Base-by-base conservation (phyloP, 148 eudicot genomes). In the Euryodendron excelsum region DNA sequence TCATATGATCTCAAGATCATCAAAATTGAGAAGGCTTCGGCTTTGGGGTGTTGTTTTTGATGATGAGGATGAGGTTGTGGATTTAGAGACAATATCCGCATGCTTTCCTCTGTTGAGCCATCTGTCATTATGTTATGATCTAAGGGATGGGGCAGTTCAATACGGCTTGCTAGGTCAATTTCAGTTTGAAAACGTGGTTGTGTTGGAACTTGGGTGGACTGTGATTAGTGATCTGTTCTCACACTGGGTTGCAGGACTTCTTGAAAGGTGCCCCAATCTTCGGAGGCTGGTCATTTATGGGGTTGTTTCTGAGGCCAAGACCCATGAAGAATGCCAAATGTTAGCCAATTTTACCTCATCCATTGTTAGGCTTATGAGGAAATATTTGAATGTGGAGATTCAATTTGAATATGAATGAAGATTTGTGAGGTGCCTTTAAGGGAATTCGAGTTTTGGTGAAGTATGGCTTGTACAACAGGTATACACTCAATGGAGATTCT, bases 21-120 rank as follows among this genome's bases (percentile, higher is more conserved):
- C 94, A 7, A 93, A 88, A 75, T 84, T 95, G 87, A 91, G 81
- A 82, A 83, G 81, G 67, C 97, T 95, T 55, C 83, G 92, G 74
- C 91, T 95, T 21, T 90, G 97, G 94, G 91, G 89, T 70, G 93
- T 96, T 74, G 91, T 90, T 69, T 90, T 91, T 84, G 99, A 91
- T 50, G 94, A 93, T 13, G 92, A 93, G 41, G 91, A 93, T 62
- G 98, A 93, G 86, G 76, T 89, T 74, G 93, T 96, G 23, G 99
- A 95, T 79, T 79, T 95, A 75, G 98, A 91, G 79, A 86, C 91
- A 31, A 79, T 93, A 69, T 91, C 96, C 53, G 72, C 79, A 11
- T 87, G 99, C 80, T 93, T 95, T 75, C 97, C 96, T 23, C 53
- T 75, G 55, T 70, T 95, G 36, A 88, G 75, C 58, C 88, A 84